Conservation (phyloP, 2,329 filamentous ascomycete species). For the Diplocarpon rosae region DNA sequence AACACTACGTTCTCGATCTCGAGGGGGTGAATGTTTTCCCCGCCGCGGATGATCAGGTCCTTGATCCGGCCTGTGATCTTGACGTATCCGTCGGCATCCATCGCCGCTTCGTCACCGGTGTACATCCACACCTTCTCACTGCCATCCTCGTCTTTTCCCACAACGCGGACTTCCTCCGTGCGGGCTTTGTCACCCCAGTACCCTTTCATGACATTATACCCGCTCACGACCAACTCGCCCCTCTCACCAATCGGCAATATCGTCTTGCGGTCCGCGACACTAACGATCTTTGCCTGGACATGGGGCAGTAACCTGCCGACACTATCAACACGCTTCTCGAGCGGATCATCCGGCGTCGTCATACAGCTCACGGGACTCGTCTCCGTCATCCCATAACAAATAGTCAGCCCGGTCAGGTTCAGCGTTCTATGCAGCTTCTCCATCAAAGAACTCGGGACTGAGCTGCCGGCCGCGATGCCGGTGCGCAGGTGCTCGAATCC, state of each 20-base stretch:
- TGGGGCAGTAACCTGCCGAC: constrained; percentile 81
- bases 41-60: constrained; percentile 87
- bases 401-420: constrained; percentile 73
- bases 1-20: constrained; percentile 87
- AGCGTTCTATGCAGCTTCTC: constrained; percentile 58
- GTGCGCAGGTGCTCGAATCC: constrained; percentile 62
- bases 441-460: constrained; percentile 78
- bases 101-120: constrained; percentile 82
- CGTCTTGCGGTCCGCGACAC: constrained; percentile 45
- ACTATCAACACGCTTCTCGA: constrained; percentile 52
- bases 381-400: constrained; percentile 56
- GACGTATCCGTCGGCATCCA: constrained; percentile 76
- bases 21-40: constrained; percentile 91
- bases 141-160: constrained; percentile 26
- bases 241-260: constrained; percentile 53
- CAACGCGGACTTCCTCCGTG: constrained; percentile 58
- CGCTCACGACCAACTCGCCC: constrained; percentile 74
- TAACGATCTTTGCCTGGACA: constrained; percentile 67
- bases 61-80: constrained; percentile 87
- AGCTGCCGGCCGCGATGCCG: constrained; percentile 83
- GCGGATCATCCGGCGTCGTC: constrained; percentile 57
- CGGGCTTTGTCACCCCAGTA: constrained; percentile 69
- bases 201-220: constrained; percentile 83
- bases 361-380: constrained; percentile 44
- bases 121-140: constrained; percentile 64